Evolutionary conservation across 305 asterid species (phyloP), one percentile per base, ranked within the genome.

Genomic region (Nicotiana rustica): DNA sequence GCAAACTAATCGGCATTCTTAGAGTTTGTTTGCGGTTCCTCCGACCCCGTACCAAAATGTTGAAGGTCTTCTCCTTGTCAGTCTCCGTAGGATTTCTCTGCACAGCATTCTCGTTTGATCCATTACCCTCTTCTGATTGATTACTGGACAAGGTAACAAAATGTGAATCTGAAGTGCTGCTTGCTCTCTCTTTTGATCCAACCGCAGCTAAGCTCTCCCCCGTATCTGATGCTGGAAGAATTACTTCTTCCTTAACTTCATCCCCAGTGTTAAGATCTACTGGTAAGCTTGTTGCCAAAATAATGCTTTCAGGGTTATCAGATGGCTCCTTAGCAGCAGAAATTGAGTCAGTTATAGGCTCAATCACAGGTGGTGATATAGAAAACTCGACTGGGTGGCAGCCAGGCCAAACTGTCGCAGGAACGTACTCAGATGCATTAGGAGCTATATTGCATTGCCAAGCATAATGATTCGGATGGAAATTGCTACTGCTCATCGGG

Each of bases 1-100:
- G 97, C 90, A 95, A 87, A 91, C 97, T 97, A 65, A 93, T 81
- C 18, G 99, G 99, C 97, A 97, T 93, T 86, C 99, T 86, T 89
- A 97, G 71, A 86, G 92, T 90, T 90, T 97, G 99, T 89, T 89
- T 97, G 68, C 89, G 87, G 87, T 92, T 95, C 89, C 98, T 92
- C 88, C 94, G 93, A 84, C 98, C 98, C 90, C 90, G 93, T 64
- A 93, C 91, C 89, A 92, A 90, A 82, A 93, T 91, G 82, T 88
- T 95, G 84, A 95, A 92, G 62, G 98, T 95, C 86, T 88, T 92
- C 82, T 92, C 99, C 83, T 81, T 83, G 49, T 89, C 95, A 65
- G 73, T 86, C 69, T 88, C 84, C 67, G n/a, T 21, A 82, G 83
- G 92, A 89, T 85, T 94, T 81, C 89, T 76, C 77, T 86, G 84